Percentiles rank a stretch among this genome's conserved stretches.
These are phyloP conservation scores for Curvularia verruculosa DNA, from an alignment of 2,329 filamentous ascomycete genomes.

Conservation along the genomic window DNA sequence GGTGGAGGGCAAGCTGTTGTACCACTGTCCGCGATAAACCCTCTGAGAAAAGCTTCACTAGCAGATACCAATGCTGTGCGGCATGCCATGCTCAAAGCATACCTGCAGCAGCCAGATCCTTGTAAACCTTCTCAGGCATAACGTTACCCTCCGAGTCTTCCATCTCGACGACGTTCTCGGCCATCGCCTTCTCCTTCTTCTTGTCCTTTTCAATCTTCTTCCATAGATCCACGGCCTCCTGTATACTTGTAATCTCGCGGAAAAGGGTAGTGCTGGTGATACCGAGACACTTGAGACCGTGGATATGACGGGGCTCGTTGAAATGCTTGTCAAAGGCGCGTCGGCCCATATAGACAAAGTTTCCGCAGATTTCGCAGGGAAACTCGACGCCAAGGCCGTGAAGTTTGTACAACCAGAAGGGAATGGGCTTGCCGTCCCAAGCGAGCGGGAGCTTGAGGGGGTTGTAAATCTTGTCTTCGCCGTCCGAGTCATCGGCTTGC, in stretches of 20 bases:
- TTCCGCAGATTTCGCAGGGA: slow-evolving; percentile 94
- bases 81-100: slow-evolving; percentile 53
- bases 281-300: slow-evolving; percentile 90
- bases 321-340: slow-evolving; percentile 99
- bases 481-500: slow-evolving; percentile 68
- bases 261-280: slow-evolving; percentile 92
- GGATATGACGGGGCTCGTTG: slow-evolving; percentile 89
- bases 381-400: slow-evolving; percentile 96
- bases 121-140: slow-evolving; percentile 98
- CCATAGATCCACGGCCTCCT: slow-evolving; percentile 87
- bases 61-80: neutral
- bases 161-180: slow-evolving; percentile 94
- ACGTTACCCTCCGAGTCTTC: slow-evolving; percentile 97
- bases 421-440: slow-evolving; percentile 99
- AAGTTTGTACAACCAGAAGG: slow-evolving; percentile 97
- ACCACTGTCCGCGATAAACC: neutral
- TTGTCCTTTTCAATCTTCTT: slow-evolving; percentile 89
- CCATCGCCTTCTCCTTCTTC: slow-evolving; percentile 75
- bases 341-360: slow-evolving; percentile 98
- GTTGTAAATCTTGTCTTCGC: slow-evolving; percentile 91
- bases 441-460: slow-evolving; percentile 92
- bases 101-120: slow-evolving; percentile 91
- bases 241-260: slow-evolving; percentile 90
- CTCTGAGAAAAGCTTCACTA: neutral
- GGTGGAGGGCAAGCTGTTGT: neutral